phyloP scores from a whole-genome alignment of 768 basidiomycete genomes.

The Obba rivulosa region DNA sequence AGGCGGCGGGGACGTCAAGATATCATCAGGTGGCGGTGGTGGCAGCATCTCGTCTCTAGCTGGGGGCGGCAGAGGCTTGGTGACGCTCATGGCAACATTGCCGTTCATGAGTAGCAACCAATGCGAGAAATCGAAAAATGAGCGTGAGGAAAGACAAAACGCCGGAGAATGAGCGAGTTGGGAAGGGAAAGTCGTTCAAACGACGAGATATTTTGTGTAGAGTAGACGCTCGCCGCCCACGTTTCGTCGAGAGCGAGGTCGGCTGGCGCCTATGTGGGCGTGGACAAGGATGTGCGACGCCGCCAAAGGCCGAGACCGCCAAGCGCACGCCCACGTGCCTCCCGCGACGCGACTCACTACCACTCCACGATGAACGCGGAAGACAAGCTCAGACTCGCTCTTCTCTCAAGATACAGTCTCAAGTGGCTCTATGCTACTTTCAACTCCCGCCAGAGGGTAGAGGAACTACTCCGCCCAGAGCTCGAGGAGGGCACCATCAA shows the following conservation, averaged over 20 bases:
- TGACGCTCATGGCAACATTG: constrained; percentile 8
- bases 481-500: constrained; percentile 46
- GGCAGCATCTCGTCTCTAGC: constrained; percentile 27
- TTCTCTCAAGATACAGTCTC: not conserved
- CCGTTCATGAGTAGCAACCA: constrained; percentile 11
- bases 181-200: no score
- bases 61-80: constrained; percentile 26
- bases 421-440: constrained; percentile 44
- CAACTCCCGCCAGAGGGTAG: constrained; percentile 31
- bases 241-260: no score
- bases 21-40: constrained; percentile 18
- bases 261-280: no score
- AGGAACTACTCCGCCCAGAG: constrained; percentile 48
- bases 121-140: constrained; percentile 9
- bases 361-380: no score
- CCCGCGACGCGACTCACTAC: no score
- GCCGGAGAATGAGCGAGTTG: not conserved
- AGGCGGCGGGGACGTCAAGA: constrained; percentile 13
- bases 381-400: no score
- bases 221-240: no score
- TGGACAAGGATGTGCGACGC: no score
- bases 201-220: no score
- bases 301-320: no score
- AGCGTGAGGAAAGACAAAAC: constrained; percentile 6
- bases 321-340: no score